phyloP scores from a whole-genome alignment of 495 filamentous ascomycete genomes.

The Clohesyomyces aquaticus region DNA sequence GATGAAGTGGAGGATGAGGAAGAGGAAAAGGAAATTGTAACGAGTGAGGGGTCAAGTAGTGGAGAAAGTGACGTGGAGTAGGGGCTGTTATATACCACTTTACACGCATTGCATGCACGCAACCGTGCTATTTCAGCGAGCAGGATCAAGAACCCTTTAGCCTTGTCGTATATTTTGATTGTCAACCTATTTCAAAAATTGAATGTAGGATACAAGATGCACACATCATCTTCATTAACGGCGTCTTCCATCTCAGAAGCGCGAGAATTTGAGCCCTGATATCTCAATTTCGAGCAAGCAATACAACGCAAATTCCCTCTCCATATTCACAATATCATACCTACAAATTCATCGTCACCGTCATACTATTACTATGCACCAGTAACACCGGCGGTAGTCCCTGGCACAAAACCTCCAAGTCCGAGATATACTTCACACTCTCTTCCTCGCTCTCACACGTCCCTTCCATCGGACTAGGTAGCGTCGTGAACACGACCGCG shows the following conservation, averaged over 20 bases:
- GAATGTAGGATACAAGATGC: too few relatives aligned
- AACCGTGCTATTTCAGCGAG: too few relatives aligned
- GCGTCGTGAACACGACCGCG: slow-evolving; percentile 79
- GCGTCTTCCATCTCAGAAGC: too few relatives aligned
- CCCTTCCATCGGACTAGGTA: slow-evolving; percentile 76
- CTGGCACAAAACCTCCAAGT: slow-evolving; percentile 75
- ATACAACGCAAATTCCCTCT: not conserved
- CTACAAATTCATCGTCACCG: slow-evolving; percentile 80
- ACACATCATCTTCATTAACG: too few relatives aligned
- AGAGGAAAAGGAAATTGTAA: slow-evolving; percentile 53
- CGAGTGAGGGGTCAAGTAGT: slow-evolving; percentile 52
- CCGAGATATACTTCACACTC: slow-evolving; percentile 71
- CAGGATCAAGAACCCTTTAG: too few relatives aligned
- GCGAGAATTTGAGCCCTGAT: too few relatives aligned
- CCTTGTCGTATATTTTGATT: too few relatives aligned
- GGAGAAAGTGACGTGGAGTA: slow-evolving; percentile 35
- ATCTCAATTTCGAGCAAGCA: not conserved
- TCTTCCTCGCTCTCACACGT: slow-evolving; percentile 70
- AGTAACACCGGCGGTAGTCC: slow-evolving; percentile 70
- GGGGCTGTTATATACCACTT: not conserved
- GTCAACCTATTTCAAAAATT: too few relatives aligned
- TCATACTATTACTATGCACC: slow-evolving; percentile 90
- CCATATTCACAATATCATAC: too few relatives aligned
- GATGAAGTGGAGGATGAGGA: slow-evolving; percentile 56
- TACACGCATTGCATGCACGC: too few relatives aligned